These are phyloP conservation scores for Triticum aestivum DNA, from an alignment of 176 grass and related monocot species.

Conservation along the genomic window DNA sequence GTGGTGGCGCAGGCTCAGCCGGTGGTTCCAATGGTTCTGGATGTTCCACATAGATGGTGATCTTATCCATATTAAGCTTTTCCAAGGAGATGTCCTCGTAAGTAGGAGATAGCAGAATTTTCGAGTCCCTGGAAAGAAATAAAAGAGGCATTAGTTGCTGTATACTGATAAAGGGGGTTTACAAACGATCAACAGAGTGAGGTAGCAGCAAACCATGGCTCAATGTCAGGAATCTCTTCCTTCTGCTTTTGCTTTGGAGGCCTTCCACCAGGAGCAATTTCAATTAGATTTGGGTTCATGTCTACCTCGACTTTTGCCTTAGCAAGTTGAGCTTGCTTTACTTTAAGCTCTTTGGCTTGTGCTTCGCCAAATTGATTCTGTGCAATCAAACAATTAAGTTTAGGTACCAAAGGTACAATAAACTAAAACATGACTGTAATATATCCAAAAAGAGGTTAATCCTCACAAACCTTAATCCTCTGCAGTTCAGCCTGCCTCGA, in stretches of 20 bases:
- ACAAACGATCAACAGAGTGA: neutral
- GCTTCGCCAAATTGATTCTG: slow-evolving; percentile 99
- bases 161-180: slow-evolving; percentile 7
- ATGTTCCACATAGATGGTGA: slow-evolving; percentile 91
- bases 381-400: slow-evolving; percentile 18
- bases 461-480: slow-evolving; percentile 68
- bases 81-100: slow-evolving; percentile 62
- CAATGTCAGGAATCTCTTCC: slow-evolving; percentile 91
- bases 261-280: slow-evolving; percentile 61
- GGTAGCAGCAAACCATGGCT: slow-evolving; percentile 72
- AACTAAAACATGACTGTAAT: slow-evolving; percentile 5
- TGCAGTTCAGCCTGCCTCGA: slow-evolving; percentile 89
- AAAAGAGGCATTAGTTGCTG: neutral
- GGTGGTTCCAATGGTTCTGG: slow-evolving; percentile 88
- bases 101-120: slow-evolving; percentile 46
- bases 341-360: slow-evolving; percentile 86
- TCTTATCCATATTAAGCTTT: slow-evolving; percentile 82
- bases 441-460: slow-evolving; percentile 9
- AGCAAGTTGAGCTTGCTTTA: slow-evolving; percentile 91
- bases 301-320: slow-evolving; percentile 88
- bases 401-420: slow-evolving; percentile 13
- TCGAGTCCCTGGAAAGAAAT: slow-evolving; percentile 72
- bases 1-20: slow-evolving; percentile 76
- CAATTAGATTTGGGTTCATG: slow-evolving; percentile 94
- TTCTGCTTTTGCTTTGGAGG: slow-evolving; percentile 76